Base-by-base conservation (phyloP, 257 asterid species). In the Schizonepeta tenuifolia region DNA sequence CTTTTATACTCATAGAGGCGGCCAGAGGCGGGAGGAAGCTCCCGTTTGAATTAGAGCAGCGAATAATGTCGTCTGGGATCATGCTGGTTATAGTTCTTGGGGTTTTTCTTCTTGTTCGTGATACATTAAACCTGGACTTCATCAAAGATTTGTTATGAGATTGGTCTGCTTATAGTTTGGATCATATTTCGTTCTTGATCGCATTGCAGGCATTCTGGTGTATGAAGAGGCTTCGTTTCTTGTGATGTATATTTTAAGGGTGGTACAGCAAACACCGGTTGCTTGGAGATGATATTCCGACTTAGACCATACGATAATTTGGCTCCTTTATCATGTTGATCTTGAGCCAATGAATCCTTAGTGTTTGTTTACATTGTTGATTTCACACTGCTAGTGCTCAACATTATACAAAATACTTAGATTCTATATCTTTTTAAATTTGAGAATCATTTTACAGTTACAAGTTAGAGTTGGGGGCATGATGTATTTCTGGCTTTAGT, bases 1-100 rank as follows among this genome's bases (percentile, higher is more conserved):
- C 98, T 0, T 83, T 95, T 86, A 81, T 92, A 31, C 90, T 92
- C 18, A 44, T 91, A 26, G 99, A 95, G 82, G 99, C 98, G 15
- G 97, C 84, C 13, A 80, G 99, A 79, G 99, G 99, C 9, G 99
- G 99, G 78, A 87, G 87, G 62, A 95, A 95, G 82, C 89, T 95
- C 24, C 99, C 98, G 6, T 56, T 83, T 53, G 98, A 95, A 70
- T 9, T 95, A 38, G 99, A 95, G 88, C 98, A 95, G 76, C 78
- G 80, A 63, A 95, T 95, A 21, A 92, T 87, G 98, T 92, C 98
- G 6, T 89, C 97, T 13, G 99, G 99, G 68, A 85, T 95, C 56
- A 90, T 69, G 76, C 68, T 90, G 57, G 97, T 92, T 69, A 2
- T 92, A 20, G 65, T 88, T 67, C 89, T 95, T 50, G 99, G 99